These are phyloP conservation scores for Hemileccinum rubropunctum DNA, from an alignment of 768 basidiomycete species.

Conservation along the genomic window DNA sequence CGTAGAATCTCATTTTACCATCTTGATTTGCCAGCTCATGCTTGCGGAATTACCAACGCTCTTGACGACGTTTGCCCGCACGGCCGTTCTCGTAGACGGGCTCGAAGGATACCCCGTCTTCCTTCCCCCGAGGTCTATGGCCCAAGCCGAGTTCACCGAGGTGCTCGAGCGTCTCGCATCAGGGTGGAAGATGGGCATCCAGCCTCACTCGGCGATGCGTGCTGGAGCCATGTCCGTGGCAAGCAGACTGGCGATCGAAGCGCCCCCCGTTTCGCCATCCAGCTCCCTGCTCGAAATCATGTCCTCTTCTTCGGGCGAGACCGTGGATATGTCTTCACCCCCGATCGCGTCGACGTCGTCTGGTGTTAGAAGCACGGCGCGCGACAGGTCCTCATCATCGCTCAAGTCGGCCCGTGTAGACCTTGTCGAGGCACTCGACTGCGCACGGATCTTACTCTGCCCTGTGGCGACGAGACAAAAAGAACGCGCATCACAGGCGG, in stretches of 20 bases:
- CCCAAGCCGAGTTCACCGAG: conserved; percentile 87
- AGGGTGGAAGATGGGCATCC: conserved; percentile 69
- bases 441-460: conserved; percentile 67
- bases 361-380: background rate
- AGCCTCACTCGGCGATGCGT: conserved; percentile 49
- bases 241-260: conserved; percentile 43
- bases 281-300: conserved; percentile 21
- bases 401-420: conserved; percentile 30
- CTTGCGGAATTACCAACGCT: conserved; percentile 69
- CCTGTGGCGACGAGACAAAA: conserved; percentile 66
- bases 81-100: conserved; percentile 70
- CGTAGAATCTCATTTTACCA: conserved; percentile 81
- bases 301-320: conserved; percentile 25
- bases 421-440: conserved; percentile 59
- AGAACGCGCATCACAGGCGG: conserved; percentile 52
- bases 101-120: conserved; percentile 90
- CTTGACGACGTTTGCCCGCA: conserved; percentile 61
- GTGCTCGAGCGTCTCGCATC: conserved; percentile 75
- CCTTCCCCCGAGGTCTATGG: conserved; percentile 82
- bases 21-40: conserved; percentile 73
- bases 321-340: conserved; percentile 10
- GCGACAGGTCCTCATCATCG: conserved; percentile 11
- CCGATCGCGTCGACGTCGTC: conserved; percentile 25
- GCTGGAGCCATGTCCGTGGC: conserved; percentile 30
- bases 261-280: conserved; percentile 27